Evolutionary conservation across 23 red algal species (phyloP).

Genomic region (Gracilariopsis chorda): DNA sequence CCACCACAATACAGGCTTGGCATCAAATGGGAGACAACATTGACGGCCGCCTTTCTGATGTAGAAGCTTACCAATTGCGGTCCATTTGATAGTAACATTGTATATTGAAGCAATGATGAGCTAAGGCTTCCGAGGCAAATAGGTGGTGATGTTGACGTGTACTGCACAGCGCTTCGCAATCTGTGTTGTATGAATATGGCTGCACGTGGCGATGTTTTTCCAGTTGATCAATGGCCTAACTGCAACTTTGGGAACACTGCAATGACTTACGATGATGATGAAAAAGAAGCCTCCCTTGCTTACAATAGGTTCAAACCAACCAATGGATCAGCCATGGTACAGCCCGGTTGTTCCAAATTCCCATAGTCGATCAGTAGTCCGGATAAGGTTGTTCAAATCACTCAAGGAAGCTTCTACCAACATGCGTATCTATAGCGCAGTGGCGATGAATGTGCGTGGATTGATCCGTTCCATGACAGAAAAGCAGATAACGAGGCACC

Average conservation of each 20-base stretch:
- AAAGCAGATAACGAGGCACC: neutral
- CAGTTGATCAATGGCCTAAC: slow-evolving; percentile 6
- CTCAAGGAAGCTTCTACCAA: neutral
- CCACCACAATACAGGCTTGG: slow-evolving; percentile 18
- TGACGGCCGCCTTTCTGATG: slow-evolving; percentile 15
- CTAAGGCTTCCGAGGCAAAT: neutral
- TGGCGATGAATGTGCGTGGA: neutral
- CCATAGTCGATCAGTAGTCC: neutral
- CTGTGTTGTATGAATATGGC: slow-evolving; percentile 16
- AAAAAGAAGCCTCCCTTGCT: neutral
- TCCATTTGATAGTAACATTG: slow-evolving; percentile 6
- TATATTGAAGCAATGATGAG: neutral
- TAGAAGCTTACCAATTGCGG: neutral
- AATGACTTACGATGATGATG: neutral
- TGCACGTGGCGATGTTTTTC: neutral
- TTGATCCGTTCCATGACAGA: neutral
- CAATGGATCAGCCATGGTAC: neutral
- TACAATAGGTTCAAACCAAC: neutral
- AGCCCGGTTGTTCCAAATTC: neutral
- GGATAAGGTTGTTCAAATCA: neutral
- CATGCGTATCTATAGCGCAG: neutral
- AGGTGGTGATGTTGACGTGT: slow-evolving; percentile 32
- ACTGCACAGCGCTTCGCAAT: slow-evolving; percentile 23
- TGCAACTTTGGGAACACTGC: neutral
- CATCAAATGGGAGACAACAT: neutral